Evolutionary conservation across 2,329 filamentous ascomycete species (phyloP), one percentile per base, ranked within the genome.

Genomic region (Fusarium sulawesiense): DNA sequence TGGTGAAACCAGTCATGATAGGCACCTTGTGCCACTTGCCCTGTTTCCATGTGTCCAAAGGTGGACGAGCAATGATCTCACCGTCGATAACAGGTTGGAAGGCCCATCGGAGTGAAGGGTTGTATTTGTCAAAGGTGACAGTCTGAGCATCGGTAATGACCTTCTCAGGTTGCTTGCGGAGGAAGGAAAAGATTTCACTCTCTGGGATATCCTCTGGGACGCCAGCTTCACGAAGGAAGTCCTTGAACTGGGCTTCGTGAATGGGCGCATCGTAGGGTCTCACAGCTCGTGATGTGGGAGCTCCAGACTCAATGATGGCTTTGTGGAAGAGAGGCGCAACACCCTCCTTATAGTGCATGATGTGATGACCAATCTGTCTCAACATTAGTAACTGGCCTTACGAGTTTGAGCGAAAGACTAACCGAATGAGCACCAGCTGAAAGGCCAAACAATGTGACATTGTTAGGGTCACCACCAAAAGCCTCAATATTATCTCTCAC

Each of bases 1-100:
- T 86, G 73, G 89, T 89, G 79, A 89, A 93, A 4, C 91, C 91
- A 0, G 90, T 92, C 62, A 93, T 80, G 42, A 93, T 86, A 2
- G 76, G 76, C 0, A 77, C 63, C 25, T 74, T 76, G 56, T 76
- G 75, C 75, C 75, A 76, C 34, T 68, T 70, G 13, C 69, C 76
- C 16, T 60, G 45, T 23, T 63, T 57, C 89, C 88, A 91, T 11
- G 85, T 84, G 23, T 85, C 81, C 4, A 91, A 81, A 2, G 91
- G 90, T 2, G 86, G 81, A 10, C 84, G 82, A 2, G 84, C 81
- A 54, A 93, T 88, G 12, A 91, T 78, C 2, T 87, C 84, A 4
- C 78, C 80, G 69, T 92, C 90, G 46, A 92, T 87, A 13, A 90
- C 88, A 2, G 91, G 73, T 71, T 92, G 91, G 79, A 92, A 93